A percentile compares a stretch with the other conserved stretches of the same genome.
Evolutionary conservation across 331 rosid species (phyloP).

Genomic region (Saraca asoca): DNA sequence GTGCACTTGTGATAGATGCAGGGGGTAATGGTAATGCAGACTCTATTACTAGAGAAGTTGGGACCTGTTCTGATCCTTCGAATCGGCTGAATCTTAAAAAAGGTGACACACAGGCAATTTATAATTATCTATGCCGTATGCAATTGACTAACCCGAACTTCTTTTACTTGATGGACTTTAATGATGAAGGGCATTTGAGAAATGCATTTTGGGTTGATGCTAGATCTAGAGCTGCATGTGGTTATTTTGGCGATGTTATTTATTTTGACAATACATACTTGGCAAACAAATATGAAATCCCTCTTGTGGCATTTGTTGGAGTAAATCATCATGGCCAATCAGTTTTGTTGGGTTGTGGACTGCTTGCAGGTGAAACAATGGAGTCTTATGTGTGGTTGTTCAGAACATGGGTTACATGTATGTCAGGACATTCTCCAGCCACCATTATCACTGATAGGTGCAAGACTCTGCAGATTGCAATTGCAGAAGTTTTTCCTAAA

Average conservation of each 20-base stretch:
- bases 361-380: slow-evolving; percentile 74
- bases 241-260: slow-evolving; percentile 75
- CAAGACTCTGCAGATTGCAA: slow-evolving; percentile 63
- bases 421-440: slow-evolving; percentile 66
- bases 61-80: slow-evolving; percentile 42
- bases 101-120: slow-evolving; percentile 88
- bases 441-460: slow-evolving; percentile 85
- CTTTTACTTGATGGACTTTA: slow-evolving; percentile 91
- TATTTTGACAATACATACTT: slow-evolving; percentile 73
- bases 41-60: slow-evolving; percentile 45
- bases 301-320: slow-evolving; percentile 88
- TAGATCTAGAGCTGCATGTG: slow-evolving; percentile 81
- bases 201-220: slow-evolving; percentile 87
- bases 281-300: slow-evolving; percentile 80
- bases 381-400: slow-evolving; percentile 85
- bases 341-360: slow-evolving; percentile 83
- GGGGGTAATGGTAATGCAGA: slow-evolving; percentile 54
- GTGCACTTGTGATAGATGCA: slow-evolving; percentile 86
- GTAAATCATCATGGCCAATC: slow-evolving; percentile 85
- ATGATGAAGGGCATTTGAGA: slow-evolving; percentile 76
- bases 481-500: slow-evolving; percentile 70
- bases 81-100: slow-evolving; percentile 67
- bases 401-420: slow-evolving; percentile 75
- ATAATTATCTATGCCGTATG: slow-evolving; percentile 89
- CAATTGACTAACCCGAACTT: slow-evolving; percentile 86